These are phyloP conservation scores for Paecilomyces sp. DNA, from an alignment of 2,329 filamentous ascomycete genomes.

Conservation along the genomic window DNA sequence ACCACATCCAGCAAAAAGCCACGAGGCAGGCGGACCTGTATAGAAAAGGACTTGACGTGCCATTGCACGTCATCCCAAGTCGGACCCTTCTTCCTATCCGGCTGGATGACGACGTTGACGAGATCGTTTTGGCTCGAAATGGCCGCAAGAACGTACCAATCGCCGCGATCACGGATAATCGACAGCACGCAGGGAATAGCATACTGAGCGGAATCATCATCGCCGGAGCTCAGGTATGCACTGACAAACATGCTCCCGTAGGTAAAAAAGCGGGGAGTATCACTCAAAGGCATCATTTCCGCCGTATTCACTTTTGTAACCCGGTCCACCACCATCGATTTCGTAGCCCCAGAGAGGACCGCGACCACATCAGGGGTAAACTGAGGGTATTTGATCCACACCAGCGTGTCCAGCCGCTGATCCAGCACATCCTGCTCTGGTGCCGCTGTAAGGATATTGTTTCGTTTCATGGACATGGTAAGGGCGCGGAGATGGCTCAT, in stretches of 20 bases:
- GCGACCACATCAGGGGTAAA: slow-evolving; percentile 65
- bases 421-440: slow-evolving; percentile 62
- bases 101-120: slow-evolving; percentile 67
- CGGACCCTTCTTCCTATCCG: slow-evolving; percentile 59
- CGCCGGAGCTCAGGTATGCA: slow-evolving; percentile 65
- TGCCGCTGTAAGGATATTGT: slow-evolving; percentile 63
- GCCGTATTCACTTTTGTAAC: slow-evolving; percentile 46
- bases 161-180: slow-evolving; percentile 61
- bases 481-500: slow-evolving; percentile 64
- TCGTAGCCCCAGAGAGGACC: slow-evolving; percentile 56
- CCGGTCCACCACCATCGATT: slow-evolving; percentile 40
- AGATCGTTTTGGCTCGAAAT: slow-evolving; percentile 74
- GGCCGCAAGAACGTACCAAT: slow-evolving; percentile 63
- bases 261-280: slow-evolving; percentile 65
- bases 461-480: slow-evolving; percentile 74
- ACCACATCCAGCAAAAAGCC: slow-evolving; percentile 67
- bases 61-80: slow-evolving; percentile 79
- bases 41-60: slow-evolving; percentile 59
- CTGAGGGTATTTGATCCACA: slow-evolving; percentile 73
- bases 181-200: slow-evolving; percentile 69
- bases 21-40: slow-evolving; percentile 65
- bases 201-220: slow-evolving; percentile 59
- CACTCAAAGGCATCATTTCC: slow-evolving; percentile 68
- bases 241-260: slow-evolving; percentile 73
- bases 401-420: slow-evolving; percentile 69